phyloP scores from a whole-genome alignment of 208 protist genomes.

The Novymonas esmeraldas region DNA sequence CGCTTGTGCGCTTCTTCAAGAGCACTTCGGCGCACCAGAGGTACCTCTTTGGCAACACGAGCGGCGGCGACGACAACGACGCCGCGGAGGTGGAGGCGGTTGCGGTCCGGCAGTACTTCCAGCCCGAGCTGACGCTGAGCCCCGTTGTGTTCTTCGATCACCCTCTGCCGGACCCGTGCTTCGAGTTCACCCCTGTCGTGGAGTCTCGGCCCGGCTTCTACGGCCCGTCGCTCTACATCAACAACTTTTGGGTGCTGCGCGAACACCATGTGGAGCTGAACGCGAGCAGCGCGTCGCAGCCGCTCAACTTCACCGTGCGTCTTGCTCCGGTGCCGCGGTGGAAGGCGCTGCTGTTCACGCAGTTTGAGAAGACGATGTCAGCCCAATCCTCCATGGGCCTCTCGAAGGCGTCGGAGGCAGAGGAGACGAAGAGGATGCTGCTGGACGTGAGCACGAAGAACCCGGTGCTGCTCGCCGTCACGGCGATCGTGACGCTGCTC shows the following conservation, averaged over 20 bases:
- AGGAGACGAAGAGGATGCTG: conserved; percentile 95
- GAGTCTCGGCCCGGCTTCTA: conserved; percentile 51
- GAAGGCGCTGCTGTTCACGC: conserved; percentile 78
- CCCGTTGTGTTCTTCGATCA: conserved; percentile 73
- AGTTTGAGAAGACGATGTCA: conserved; percentile 83
- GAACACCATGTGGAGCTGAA: conserved; percentile 86
- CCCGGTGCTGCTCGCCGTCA: conserved; percentile 93
- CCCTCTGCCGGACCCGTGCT: conserved; percentile 49
- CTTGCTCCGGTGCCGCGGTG: conserved; percentile 53
- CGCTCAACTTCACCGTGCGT: conserved; percentile 58
- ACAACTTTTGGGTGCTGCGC: conserved; percentile 95
- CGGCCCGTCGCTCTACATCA: conserved; percentile 90
- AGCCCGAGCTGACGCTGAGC: conserved; percentile 67
- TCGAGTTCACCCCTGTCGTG: conserved; percentile 44
- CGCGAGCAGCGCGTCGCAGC: conserved; percentile 52
- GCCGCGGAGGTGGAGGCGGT: background rate
- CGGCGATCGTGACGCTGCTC: conserved; percentile 94
- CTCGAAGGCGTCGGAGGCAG: conserved; percentile 43
- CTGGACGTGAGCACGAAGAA: conserved; percentile 91
- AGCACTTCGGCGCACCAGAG: conserved; percentile 32
- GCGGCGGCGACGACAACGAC: background rate
- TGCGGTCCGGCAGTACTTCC: conserved; percentile 43
- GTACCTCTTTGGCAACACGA: conserved; percentile 25
- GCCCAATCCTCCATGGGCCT: conserved; percentile 76
- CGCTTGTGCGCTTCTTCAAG: conserved; percentile 29